phyloP scores from a whole-genome alignment of 148 eudicot species.

The Camellia sinensis region DNA sequence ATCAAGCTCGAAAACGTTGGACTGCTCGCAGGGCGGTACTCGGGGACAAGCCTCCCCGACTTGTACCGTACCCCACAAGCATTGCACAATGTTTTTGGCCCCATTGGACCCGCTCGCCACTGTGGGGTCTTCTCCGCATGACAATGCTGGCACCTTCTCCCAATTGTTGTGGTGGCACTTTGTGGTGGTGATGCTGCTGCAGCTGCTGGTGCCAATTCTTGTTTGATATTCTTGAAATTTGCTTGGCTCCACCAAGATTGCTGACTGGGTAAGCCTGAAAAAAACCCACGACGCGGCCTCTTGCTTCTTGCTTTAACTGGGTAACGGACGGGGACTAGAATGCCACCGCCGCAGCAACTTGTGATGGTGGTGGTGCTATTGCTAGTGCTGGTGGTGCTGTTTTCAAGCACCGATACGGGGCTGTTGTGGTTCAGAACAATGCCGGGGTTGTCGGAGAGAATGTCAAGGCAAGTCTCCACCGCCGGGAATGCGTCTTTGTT shows the following conservation, averaged over 20 bases:
- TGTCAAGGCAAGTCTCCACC: constrained; percentile 63
- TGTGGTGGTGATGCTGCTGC: constrained; percentile 2
- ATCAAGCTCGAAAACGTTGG: constrained; percentile 64
- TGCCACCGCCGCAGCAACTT: constrained; percentile 28
- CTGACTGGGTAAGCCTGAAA: constrained; percentile 28
- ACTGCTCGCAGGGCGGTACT: constrained; percentile 84
- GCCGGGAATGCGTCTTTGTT: constrained; percentile 87
- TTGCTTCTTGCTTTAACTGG: constrained; percentile 64
- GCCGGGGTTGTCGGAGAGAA: constrained; percentile 41
- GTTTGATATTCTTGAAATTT: constrained; percentile 16
- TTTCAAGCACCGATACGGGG: constrained; percentile 70
- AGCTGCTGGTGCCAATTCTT: background rate
- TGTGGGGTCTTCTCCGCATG: constrained; percentile 80
- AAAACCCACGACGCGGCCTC: constrained; percentile 28
- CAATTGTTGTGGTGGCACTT: constrained; percentile 23
- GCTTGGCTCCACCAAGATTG: constrained; percentile 32
- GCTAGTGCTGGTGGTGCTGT: constrained; percentile 38
- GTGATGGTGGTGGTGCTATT: constrained; percentile 25
- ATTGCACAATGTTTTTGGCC: constrained; percentile 87
- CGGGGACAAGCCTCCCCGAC: constrained; percentile 81
- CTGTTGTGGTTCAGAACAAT: constrained; percentile 37
- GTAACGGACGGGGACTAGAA: constrained; percentile 42
- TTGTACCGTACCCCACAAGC: constrained; percentile 94
- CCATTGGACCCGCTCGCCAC: constrained; percentile 84
- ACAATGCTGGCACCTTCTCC: constrained; percentile 77